A percentile compares a stretch with the other conserved stretches of the same genome.
Evolutionary conservation across 2,329 filamentous ascomycete genomes (phyloP).

Genomic region (Ophidiomyces ophidiicola): DNA sequence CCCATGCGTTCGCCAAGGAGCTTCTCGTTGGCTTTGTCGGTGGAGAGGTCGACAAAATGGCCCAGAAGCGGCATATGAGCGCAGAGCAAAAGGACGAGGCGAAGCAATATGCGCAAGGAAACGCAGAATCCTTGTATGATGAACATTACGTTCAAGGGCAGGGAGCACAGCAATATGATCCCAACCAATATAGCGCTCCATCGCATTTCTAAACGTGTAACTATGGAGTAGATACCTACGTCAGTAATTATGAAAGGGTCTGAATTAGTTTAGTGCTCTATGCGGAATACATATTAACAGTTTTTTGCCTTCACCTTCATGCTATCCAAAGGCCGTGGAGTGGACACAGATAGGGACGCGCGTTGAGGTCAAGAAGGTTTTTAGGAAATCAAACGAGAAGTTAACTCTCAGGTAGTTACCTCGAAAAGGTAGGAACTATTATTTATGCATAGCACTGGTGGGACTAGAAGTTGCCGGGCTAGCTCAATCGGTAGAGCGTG

Average conservation of each 20-base stretch:
- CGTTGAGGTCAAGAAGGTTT: too few species aligned
- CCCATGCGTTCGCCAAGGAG: conserved; percentile 65
- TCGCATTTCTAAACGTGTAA: not conserved
- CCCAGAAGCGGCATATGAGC: conserved; percentile 55
- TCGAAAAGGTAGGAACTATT: too few species aligned
- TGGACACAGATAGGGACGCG: too few species aligned
- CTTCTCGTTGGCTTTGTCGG: conserved; percentile 61
- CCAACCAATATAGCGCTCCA: conserved; percentile 4
- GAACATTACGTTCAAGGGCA: conserved; percentile 9
- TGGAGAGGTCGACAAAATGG: conserved; percentile 63
- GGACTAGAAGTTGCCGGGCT: conserved; percentile 33
- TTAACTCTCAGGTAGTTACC: too few species aligned
- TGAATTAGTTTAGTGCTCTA: not conserved
- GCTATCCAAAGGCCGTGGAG: too few species aligned
- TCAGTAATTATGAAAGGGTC: not conserved
- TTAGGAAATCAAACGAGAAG: too few species aligned
- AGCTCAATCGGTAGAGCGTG: conserved; percentile 43
- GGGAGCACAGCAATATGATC: conserved; percentile 7
- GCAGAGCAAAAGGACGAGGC: conserved; percentile 47
- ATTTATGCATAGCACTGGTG: too few species aligned
- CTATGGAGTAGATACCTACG: not conserved
- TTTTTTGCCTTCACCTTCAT: too few species aligned
- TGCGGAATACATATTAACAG: not conserved
- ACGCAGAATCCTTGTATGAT: conserved; percentile 32
- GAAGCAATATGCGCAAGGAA: conserved; percentile 45